Evolutionary conservation across 192 early-diverging fungal species (phyloP).

Genomic region (Geosiphon pyriformis): DNA sequence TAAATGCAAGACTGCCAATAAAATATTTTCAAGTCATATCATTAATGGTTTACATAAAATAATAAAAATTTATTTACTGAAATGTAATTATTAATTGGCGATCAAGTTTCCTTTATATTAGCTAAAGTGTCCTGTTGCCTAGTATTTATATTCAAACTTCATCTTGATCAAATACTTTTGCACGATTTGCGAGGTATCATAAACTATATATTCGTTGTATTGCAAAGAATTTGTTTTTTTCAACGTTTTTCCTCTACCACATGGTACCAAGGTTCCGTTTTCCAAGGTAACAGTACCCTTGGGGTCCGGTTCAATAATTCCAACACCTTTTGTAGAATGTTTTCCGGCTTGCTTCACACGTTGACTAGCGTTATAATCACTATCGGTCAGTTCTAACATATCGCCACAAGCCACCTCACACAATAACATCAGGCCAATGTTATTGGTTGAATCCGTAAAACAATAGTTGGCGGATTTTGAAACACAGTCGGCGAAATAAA

Average conservation of each 20-base stretch:
- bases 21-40: too few relatives aligned
- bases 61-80: too few relatives aligned
- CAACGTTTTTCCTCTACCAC: conserved; percentile 25
- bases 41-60: too few relatives aligned
- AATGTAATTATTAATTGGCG: too few relatives aligned
- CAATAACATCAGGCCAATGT: conserved; percentile 59
- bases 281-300: conserved; percentile 34
- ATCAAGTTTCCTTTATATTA: too few relatives aligned
- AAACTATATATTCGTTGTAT: conserved; percentile 80
- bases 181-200: conserved; percentile 62
- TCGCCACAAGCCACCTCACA: conserved; percentile 78
- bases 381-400: conserved; percentile 34
- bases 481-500: conserved; percentile 81
- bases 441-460: conserved; percentile 27
- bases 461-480: conserved; percentile 74
- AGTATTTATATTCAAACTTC: conserved; percentile 34
- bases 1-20: too few relatives aligned
- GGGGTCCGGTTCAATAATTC: conserved; percentile 53
- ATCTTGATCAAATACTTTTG: conserved; percentile 59
- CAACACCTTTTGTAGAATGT: conserved; percentile 63
- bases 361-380: conserved; percentile 52
- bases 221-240: conserved; percentile 30
- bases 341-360: conserved; percentile 31
- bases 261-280: conserved; percentile 47
- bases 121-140: too few relatives aligned